Evolutionary conservation across 805 yeast genomes (phyloP), one percentile per base, ranked within the genome.

Genomic region (Komagataella pastoris): DNA sequence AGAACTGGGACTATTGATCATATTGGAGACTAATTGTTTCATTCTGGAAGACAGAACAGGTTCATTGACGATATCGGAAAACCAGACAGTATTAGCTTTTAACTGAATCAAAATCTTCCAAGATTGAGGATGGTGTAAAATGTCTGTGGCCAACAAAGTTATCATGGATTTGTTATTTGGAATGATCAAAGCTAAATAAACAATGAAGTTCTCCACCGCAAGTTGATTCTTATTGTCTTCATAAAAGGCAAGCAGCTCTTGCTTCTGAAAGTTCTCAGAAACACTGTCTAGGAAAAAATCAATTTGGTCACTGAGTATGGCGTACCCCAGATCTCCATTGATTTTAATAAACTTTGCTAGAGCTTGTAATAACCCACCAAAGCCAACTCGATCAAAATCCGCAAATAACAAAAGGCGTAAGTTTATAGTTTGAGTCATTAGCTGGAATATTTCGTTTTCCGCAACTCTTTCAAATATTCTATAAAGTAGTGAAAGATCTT

Each of bases 341-440:
- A 48, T 51, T 10, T 10, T 8, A 5, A 30, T 2, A 30, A 30
- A 30, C 14, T 30, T 30, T 19, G 21, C 21, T n/a, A 46, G 12
- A 21, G 47, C 24, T 21, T 46, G 24, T 24, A 21, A 18, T 7
- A 46, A 18, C 24, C 24, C 47, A 18, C 17, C 4, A 46, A 46
- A 46, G 30, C 30, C 50, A 7, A 60, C 54, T 1, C 59, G 56
- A 6, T 63, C 53, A 0, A 65, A 55, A 46, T 73, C 62, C 46
- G 74, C 62, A 55, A 70, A 67, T 14, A 74, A 61, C 36, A 81
- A 53, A 6, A 79, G 58, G 51, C 70, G 68, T 51, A 84, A 60
- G 54, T 74, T 72, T 40, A 80, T 62, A 0, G 82, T 73, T 56
- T 83, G 88, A 7, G 72, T 55, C 2, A 76, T 62, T 0, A 62